phyloP scores from a whole-genome alignment of 1,139 yeast species.

The Yamadazyma atmosphaerica region DNA sequence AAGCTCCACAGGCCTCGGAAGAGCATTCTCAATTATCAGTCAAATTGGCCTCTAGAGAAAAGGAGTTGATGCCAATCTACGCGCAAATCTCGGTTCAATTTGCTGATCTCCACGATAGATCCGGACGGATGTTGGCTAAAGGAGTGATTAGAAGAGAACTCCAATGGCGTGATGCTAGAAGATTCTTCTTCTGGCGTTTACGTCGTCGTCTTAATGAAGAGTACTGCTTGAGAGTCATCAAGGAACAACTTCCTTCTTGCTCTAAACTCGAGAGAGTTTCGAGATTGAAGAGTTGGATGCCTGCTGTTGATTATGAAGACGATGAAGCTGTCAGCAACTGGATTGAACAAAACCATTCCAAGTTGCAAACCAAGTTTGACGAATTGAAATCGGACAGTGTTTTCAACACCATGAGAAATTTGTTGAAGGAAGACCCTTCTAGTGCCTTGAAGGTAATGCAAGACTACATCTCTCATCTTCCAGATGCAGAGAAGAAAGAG shows the following conservation, averaged over 20 bases:
- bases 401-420: constrained; percentile 59
- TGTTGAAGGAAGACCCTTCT: constrained; percentile 57
- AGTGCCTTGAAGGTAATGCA: constrained; percentile 58
- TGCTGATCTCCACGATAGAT: constrained; percentile 96
- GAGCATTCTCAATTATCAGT: constrained; percentile 66
- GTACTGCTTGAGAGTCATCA: constrained; percentile 74
- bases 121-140: constrained; percentile 96
- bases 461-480: constrained; percentile 57
- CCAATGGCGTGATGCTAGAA: constrained; percentile 85
- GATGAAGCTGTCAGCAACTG: constrained; percentile 82
- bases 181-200: constrained; percentile 98
- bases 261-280: constrained; percentile 81
- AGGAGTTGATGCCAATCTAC: constrained; percentile 78
- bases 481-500: constrained; percentile 55
- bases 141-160: constrained; percentile 84
- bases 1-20: constrained; percentile 55
- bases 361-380: constrained; percentile 60
- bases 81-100: constrained; percentile 92
- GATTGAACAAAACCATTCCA: constrained; percentile 77
- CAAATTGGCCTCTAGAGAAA: constrained; percentile 76
- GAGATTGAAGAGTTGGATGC: constrained; percentile 85
- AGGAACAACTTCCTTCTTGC: constrained; percentile 54
- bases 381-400: constrained; percentile 65
- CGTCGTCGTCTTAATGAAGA: constrained; percentile 96
- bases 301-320: constrained; percentile 67